These are phyloP conservation scores for Raphanus raphanistrum DNA, from an alignment of 345 rosid species.

Conservation along the genomic window DNA sequence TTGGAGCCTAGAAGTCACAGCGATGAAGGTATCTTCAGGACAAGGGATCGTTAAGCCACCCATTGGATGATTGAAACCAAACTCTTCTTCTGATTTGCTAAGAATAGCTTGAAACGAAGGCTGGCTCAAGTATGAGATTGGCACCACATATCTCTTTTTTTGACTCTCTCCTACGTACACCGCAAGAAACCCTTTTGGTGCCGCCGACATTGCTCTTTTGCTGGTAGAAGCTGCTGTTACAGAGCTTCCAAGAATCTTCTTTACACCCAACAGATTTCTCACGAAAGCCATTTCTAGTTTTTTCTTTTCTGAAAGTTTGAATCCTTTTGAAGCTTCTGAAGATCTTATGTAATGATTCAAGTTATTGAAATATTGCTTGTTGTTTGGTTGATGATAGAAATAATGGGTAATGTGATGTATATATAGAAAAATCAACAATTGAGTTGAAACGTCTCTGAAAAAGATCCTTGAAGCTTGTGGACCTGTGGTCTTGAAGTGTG, in stretches of 20 bases:
- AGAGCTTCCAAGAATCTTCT: conserved; percentile 15
- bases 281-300: conserved; percentile 4
- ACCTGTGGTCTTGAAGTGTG: conserved; percentile 19
- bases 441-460: conserved; percentile 4
- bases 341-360: neutral
- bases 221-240: neutral
- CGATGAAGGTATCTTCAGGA: conserved; percentile 45
- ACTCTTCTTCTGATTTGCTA: conserved; percentile 48
- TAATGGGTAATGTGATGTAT: neutral
- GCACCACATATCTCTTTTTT: conserved; percentile 43
- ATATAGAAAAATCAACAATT: conserved; percentile 3
- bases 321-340: neutral
- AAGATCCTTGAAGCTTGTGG: conserved; percentile 16
- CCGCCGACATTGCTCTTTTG: neutral
- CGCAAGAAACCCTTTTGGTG: conserved; percentile 39
- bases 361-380: neutral
- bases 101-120: conserved; percentile 47
- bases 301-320: neutral
- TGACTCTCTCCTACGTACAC: conserved; percentile 48
- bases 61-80: conserved; percentile 52
- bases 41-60: conserved; percentile 57
- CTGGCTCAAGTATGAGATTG: conserved; percentile 47
- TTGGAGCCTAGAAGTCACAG: conserved; percentile 36
- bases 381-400: conserved; percentile 16
- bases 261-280: conserved; percentile 11